phyloP scores from a whole-genome alignment of 2,329 filamentous ascomycete genomes.

The Pseudogymnoascus sp. region DNA sequence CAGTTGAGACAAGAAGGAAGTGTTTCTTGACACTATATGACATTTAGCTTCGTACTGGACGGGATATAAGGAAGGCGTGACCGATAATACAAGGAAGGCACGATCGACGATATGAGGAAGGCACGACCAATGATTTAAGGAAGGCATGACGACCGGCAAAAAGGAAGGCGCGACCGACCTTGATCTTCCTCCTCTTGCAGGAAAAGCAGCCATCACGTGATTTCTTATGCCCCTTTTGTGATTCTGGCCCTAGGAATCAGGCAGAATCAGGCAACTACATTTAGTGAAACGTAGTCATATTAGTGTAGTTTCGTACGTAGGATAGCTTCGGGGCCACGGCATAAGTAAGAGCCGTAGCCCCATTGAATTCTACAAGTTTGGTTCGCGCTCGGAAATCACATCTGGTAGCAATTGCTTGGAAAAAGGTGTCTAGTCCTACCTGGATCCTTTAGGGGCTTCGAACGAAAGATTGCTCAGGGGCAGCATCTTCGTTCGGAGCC shows the following conservation, averaged over 20 bases:
- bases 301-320: too few relatives aligned
- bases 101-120: not conserved
- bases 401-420: too few relatives aligned
- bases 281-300: too few relatives aligned
- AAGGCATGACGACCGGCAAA: not conserved
- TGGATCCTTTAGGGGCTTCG: too few relatives aligned
- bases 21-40: constrained; percentile 52
- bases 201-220: constrained; percentile 57
- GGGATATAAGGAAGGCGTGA: not conserved
- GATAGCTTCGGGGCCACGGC: too few relatives aligned
- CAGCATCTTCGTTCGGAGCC: not conserved
- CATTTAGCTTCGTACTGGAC: not conserved
- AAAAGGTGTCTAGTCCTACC: too few relatives aligned
- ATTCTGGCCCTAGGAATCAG: too few relatives aligned
- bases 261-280: too few relatives aligned
- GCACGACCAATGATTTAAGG: not conserved
- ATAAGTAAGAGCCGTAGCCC: too few relatives aligned
- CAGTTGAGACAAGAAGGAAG: constrained; percentile 55
- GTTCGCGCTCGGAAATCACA: too few relatives aligned
- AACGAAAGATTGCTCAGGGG: not conserved
- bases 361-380: too few relatives aligned
- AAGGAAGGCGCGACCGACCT: constrained; percentile 32
- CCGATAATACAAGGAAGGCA: not conserved
- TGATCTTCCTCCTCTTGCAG: constrained; percentile 58
- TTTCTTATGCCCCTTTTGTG: constrained; percentile 53